Evolutionary conservation across 2,329 filamentous ascomycete species (phyloP), one percentile per base, ranked within the genome.

Genomic region (Cadophora gregata): DNA sequence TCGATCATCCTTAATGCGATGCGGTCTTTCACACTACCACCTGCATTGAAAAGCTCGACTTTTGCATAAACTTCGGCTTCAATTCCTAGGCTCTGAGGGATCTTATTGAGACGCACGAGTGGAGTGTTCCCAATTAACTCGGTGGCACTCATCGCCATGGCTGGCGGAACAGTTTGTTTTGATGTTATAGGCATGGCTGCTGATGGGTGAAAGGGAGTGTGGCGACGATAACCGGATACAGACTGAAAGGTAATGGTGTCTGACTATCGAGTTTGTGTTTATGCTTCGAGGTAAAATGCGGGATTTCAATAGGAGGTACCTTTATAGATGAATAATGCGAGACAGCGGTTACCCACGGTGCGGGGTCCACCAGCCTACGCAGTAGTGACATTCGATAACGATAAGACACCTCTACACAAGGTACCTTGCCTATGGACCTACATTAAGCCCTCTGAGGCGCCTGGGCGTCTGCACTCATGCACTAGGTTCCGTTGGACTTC

Each of bases 1-100:
- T 98, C 94, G 69, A 99, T 91, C 96, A 99, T 99, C 76, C 96
- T 92, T 78, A 97, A 82, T 25, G 96, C 96, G 78, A 99, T 99
- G 68, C 94, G 87, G 81, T 97, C 94, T 81, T 97, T 97, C 77
- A 97, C 92, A 77, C 92, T 96, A 71, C 94, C 94, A 66, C 94
- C 94, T 14, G 94, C 93, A 81, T 96, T 97, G 86, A 97, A 97
- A 67, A 93, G 89, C 81, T 97, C 94, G 66, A 94, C 86, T 81
- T 97, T 97, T 69, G 90, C 94, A 79, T 95, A 97, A 59, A 97
- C 90, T 63, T 93, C 90, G 65, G 92, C 92, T 78, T 96, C 89
- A 75, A 99, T 92, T 62, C 95, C 95, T 24, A 97, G 85, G 62
- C 92, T 95, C 78, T 96, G 90, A 3, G 96, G 96, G 70, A 99